These are phyloP conservation scores for Coniferiporia sulphurascens DNA, from an alignment of 1,284 basidiomycete genomes.

Conservation along the genomic window DNA sequence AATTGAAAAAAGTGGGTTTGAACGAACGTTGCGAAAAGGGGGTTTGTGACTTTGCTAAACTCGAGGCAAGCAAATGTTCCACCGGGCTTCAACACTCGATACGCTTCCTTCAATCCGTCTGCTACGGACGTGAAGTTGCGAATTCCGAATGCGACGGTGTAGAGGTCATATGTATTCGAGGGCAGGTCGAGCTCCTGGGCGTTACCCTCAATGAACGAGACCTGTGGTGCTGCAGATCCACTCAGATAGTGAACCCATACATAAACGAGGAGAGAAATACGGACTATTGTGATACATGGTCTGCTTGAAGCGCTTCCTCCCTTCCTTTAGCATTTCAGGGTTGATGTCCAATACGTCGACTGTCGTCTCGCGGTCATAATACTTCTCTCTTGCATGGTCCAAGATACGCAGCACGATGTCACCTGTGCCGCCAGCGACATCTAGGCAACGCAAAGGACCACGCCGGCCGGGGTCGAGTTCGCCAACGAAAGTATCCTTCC, in stretches of 20 bases:
- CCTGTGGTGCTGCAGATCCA: conserved; percentile 72
- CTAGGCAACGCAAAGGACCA: conserved; percentile 77
- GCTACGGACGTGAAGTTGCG: conserved; percentile 96
- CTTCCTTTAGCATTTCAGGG: conserved; percentile 91
- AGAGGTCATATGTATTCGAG: conserved; percentile 87
- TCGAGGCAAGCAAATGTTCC: conserved; percentile 95
- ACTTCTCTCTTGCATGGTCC: conserved; percentile 86
- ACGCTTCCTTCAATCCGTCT: conserved; percentile 83
- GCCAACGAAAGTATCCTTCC: conserved; percentile 94
- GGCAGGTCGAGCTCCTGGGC: conserved; percentile 81
- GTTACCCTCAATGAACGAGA: conserved; percentile 91
- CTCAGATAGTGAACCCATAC: conserved; percentile 17
- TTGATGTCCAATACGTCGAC: conserved; percentile 97
- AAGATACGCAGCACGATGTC: conserved; percentile 95
- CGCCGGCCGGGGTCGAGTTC: conserved; percentile 74
- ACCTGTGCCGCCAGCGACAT: conserved; percentile 97
- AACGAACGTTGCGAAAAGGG: conserved; percentile 79
- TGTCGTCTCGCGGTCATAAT: conserved; percentile 82
- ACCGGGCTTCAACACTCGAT: conserved; percentile 95
- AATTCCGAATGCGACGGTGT: conserved; percentile 99
- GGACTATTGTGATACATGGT: conserved; percentile 96
- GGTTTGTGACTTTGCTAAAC: conserved; percentile 93
- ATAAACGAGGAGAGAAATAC: conserved; percentile 29
- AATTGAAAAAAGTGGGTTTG: neutral
- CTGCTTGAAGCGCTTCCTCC: conserved; percentile 85